Evolutionary conservation across 208 protist genomes (phyloP).

Genomic region (Leishmania amazonensis): DNA sequence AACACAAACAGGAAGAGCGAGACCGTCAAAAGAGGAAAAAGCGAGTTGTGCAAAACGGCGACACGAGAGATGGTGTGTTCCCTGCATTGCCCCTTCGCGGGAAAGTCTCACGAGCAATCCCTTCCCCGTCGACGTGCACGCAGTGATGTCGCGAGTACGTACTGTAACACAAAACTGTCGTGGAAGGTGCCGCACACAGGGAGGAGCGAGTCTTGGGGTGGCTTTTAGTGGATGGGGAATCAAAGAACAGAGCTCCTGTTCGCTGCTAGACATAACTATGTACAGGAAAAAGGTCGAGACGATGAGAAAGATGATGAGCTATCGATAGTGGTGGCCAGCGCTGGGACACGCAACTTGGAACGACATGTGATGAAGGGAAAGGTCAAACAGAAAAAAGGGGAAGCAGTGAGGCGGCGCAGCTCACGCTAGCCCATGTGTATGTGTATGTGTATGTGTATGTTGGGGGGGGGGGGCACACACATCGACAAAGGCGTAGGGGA

Average conservation of each 20-base stretch:
- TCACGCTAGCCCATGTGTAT: background rate
- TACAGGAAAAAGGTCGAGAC: background rate
- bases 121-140: background rate
- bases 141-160: background rate
- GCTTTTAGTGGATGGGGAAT: background rate
- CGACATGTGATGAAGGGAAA: no score
- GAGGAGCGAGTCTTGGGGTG: background rate
- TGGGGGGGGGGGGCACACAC: no score
- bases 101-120: background rate
- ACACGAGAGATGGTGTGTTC: background rate
- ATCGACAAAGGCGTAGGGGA: no score
- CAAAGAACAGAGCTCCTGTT: background rate
- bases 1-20: background rate
- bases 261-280: background rate
- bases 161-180: background rate
- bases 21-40: background rate
- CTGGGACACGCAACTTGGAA: background rate
- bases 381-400: background rate
- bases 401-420: background rate
- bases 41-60: background rate
- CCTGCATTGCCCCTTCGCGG: background rate
- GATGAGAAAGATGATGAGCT: background rate
- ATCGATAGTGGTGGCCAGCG: background rate
- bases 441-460: background rate
- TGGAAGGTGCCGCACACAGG: background rate